Base-by-base conservation (phyloP, 768 basidiomycete genomes). In the Multifurca ochricompacta region DNA sequence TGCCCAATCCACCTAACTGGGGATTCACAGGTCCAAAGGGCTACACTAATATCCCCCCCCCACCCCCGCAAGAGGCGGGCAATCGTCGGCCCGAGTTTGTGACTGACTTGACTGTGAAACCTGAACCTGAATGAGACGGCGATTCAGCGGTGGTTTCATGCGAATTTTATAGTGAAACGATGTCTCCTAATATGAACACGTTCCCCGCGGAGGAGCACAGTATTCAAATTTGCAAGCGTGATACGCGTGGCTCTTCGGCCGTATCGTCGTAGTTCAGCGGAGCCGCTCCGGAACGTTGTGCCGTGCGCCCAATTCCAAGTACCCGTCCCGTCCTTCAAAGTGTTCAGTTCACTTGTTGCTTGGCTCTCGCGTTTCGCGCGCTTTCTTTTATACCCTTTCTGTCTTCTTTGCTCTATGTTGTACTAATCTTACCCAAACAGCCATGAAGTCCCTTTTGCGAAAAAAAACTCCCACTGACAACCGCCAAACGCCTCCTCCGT, bases 51-150 rank as follows among this genome's bases (percentile, higher is more conserved):
- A n/a, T n/a, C n/a, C n/a, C n/a, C n/a, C n/a, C n/a, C n/a, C 87
- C 89, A 14, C 79, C 75, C 7, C 45, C 77, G 72, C 37, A 91
- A 68, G 7, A 85, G 75, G 3, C 84, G 73, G 10, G 73, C 71
- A 0, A 80, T 70, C 67, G 90, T 83, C 3, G 76, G 77, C 86
- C 87, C 91, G 6, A 85, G 73, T 60, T 76, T 79, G 6, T 68
- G n/a, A n/a, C 66, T 77, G 82, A 87, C 62, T 90, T 75, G 63
- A 91, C 64, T 91, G 89, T 3, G 79, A 79, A 0, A 88, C 81
- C 68, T 88, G 88, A 1, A 85, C 88, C 87, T 3, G n/a, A 4
- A 11, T 28, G 7, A 41, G 18, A 54, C 25, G 27, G 37, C 25
- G 7, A 30, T 51, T 48, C 50, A 35, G 49, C 45, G 42, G 48